These are phyloP conservation scores for Colletotrichum cordylinicola DNA, from an alignment of 2,329 filamentous ascomycete species.

Conservation along the genomic window DNA sequence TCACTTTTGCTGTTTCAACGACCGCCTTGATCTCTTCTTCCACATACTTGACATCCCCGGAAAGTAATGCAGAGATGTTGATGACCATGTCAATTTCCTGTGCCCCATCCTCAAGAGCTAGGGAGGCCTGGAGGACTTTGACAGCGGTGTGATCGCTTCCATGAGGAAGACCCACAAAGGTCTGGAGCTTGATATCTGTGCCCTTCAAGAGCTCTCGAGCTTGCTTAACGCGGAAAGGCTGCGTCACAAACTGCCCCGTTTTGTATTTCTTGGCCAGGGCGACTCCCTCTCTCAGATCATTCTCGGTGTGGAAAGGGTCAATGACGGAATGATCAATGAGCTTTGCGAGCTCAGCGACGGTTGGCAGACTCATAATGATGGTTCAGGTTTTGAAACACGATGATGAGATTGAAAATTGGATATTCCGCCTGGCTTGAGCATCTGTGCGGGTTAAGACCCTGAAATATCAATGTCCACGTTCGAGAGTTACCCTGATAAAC, in stretches of 20 bases:
- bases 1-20: constrained; percentile 50
- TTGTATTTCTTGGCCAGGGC: constrained; percentile 49
- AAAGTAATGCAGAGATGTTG: constrained; percentile 63
- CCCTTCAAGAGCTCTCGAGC: constrained; percentile 52
- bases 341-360: constrained; percentile 52
- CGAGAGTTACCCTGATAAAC: background rate
- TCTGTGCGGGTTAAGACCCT: background rate
- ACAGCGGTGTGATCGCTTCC: constrained; percentile 59
- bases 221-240: constrained; percentile 59
- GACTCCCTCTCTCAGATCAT: constrained; percentile 55
- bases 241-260: constrained; percentile 63
- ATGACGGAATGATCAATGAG: constrained; percentile 67
- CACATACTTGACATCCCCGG: constrained; percentile 64
- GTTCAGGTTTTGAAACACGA: background rate
- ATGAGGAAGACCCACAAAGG: constrained; percentile 67
- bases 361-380: constrained; percentile 14
- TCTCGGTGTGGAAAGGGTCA: constrained; percentile 66
- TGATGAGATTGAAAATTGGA: background rate
- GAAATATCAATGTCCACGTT: background rate
- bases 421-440: background rate
- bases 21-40: constrained; percentile 54
- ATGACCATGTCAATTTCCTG: constrained; percentile 66
- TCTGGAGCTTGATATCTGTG: constrained; percentile 55
- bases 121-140: constrained; percentile 58
- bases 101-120: constrained; percentile 53